Evolutionary conservation across 202 grass and related monocot species (phyloP).

Genomic region (Digitaria exilis): DNA sequence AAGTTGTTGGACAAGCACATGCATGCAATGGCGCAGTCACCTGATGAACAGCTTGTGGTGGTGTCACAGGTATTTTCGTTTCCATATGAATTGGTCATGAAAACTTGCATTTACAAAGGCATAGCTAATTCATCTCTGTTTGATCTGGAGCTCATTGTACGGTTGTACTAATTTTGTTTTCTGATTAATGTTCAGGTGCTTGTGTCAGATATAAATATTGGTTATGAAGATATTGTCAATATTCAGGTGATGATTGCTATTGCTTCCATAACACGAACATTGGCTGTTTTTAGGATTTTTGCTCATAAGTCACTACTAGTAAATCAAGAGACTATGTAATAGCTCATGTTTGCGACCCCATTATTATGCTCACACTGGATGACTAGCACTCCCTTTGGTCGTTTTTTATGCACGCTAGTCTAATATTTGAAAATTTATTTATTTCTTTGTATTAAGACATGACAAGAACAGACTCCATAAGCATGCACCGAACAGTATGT

Average conservation of each 20-base stretch:
- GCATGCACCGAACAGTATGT: neutral
- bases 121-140: neutral
- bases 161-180: slow-evolving; percentile 17
- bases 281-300: neutral
- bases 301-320: neutral
- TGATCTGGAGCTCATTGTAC: neutral
- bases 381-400: neutral
- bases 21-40: slow-evolving; percentile 88
- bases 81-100: neutral
- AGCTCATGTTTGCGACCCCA: neutral
- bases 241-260: slow-evolving; percentile 63
- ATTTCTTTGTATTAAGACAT: neutral
- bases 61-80: slow-evolving; percentile 75
- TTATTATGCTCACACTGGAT: slow-evolving; percentile 3
- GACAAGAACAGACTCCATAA: neutral
- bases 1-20: slow-evolving; percentile 98
- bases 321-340: neutral
- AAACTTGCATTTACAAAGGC: neutral
- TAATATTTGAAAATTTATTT: neutral
- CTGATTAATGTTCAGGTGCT: slow-evolving; percentile 69
- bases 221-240: slow-evolving; percentile 96
- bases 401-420: slow-evolving; percentile 3
- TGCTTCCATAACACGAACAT: neutral
- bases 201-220: slow-evolving; percentile 98
- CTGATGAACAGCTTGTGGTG: slow-evolving; percentile 89